Conservation (phyloP, 345 rosid genomes). For the Lenwebbia sp. region DNA sequence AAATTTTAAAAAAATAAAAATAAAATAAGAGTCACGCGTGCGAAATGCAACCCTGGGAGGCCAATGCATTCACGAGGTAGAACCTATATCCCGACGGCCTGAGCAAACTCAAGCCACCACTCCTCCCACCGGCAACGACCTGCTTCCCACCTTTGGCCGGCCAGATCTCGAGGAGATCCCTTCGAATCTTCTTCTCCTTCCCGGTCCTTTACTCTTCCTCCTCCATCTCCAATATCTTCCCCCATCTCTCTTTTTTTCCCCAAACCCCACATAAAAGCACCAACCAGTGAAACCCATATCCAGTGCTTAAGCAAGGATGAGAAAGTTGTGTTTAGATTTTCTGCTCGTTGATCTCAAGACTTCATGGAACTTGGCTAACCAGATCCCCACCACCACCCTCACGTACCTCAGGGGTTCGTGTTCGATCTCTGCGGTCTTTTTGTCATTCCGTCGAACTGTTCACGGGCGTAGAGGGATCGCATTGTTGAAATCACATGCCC, state of each 20-base stretch:
- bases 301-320: slow-evolving; percentile 13
- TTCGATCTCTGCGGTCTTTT: slow-evolving; percentile 27
- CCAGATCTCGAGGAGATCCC: slow-evolving; percentile 32
- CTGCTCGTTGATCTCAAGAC: slow-evolving; percentile 56
- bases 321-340: slow-evolving; percentile 44
- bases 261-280: not conserved
- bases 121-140: too few species aligned
- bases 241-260: not conserved
- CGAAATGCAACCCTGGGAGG: too few species aligned
- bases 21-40: too few species aligned
- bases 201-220: slow-evolving; percentile 5
- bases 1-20: too few species aligned
- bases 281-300: not conserved
- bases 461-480: slow-evolving; percentile 27
- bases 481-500: slow-evolving; percentile 23
- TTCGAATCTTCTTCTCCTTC: slow-evolving; percentile 53
- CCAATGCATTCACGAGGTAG: too few species aligned
- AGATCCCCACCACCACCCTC: slow-evolving; percentile 25
- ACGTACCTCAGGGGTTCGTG: slow-evolving; percentile 9
- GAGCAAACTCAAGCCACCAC: too few species aligned
- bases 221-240: not conserved
- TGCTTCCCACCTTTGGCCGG: too few species aligned
- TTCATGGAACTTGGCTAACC: slow-evolving; percentile 48
- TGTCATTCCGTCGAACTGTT: too few species aligned
- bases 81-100: too few species aligned